These are phyloP conservation scores for Eucalyptus polyanthemos DNA, from an alignment of 345 rosid species.

Conservation along the genomic window DNA sequence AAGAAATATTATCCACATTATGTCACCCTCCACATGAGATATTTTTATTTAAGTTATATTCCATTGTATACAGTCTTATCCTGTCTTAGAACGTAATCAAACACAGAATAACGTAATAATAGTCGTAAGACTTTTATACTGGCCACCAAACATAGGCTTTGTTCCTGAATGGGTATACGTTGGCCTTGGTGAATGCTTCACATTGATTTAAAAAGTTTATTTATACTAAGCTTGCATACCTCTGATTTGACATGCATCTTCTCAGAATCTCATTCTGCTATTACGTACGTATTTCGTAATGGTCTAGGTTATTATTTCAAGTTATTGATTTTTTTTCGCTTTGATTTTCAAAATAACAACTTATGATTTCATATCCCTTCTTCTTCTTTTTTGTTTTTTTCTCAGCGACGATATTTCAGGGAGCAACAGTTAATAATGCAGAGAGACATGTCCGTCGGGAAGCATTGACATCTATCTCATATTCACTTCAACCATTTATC, in stretches of 20 bases:
- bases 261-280: background rate
- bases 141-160: background rate
- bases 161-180: too few relatives aligned
- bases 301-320: background rate
- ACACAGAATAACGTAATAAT: too few relatives aligned
- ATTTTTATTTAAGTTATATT: too few relatives aligned
- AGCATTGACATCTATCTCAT: background rate
- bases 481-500: background rate
- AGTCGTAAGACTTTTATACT: background rate
- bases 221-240: background rate
- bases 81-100: too few relatives aligned
- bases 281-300: background rate
- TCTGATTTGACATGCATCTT: background rate
- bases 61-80: too few relatives aligned
- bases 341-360: background rate
- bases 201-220: background rate
- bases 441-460: too few relatives aligned
- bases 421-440: too few relatives aligned
- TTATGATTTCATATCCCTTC: background rate
- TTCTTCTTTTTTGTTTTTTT: too few relatives aligned
- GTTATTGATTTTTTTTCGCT: background rate
- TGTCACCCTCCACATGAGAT: background rate
- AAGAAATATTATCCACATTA: background rate
- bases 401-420: too few relatives aligned
- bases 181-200: background rate